Conservation (phyloP, 2,329 filamentous ascomycete genomes). For the Sclerotinia sclerotiorum region DNA sequence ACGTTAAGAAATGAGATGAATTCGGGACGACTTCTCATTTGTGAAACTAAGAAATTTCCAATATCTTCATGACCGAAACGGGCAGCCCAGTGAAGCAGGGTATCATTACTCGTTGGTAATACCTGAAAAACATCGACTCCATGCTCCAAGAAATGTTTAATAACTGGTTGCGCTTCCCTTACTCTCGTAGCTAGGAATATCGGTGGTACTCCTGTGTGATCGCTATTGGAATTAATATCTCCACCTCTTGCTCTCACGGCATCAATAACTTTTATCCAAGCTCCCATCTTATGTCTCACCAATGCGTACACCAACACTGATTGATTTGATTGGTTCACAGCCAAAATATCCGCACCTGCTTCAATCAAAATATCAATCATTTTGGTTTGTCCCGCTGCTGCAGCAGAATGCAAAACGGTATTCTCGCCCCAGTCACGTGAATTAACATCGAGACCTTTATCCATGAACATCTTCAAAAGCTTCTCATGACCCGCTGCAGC, state of each 20-base stretch:
- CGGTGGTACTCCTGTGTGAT: conserved; percentile 1
- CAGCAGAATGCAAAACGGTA: conserved; percentile 18
- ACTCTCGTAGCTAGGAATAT: conserved; percentile 14
- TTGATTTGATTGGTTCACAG: neutral
- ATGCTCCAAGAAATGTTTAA: conserved; percentile 4
- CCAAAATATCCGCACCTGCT: conserved; percentile 8
- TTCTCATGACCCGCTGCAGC: conserved; percentile 11
- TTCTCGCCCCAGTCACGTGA: conserved; percentile 22
- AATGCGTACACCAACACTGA: conserved; percentile 18
- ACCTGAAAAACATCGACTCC: conserved; percentile 11
- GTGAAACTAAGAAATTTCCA: conserved; percentile 9
- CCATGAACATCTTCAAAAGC: conserved; percentile 10
- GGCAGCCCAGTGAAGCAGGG: conserved; percentile 14
- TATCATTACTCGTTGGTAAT: neutral
- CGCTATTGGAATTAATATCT: conserved; percentile 10
- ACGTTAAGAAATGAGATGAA: neutral
- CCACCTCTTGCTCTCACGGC: conserved; percentile 6
- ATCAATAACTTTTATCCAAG: conserved; percentile 7
- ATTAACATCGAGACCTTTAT: conserved; percentile 16
- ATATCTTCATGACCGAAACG: conserved; percentile 14
- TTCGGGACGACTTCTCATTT: conserved; percentile 11
- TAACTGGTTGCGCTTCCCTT: neutral
- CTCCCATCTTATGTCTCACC: neutral
- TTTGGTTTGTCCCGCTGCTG: neutral
- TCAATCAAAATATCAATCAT: conserved; percentile 7